Percentiles rank a stretch among this genome's conserved stretches.
These are phyloP conservation scores for Furcasterigmium furcatum DNA, from an alignment of 2,329 filamentous ascomycete species.

Conservation along the genomic window DNA sequence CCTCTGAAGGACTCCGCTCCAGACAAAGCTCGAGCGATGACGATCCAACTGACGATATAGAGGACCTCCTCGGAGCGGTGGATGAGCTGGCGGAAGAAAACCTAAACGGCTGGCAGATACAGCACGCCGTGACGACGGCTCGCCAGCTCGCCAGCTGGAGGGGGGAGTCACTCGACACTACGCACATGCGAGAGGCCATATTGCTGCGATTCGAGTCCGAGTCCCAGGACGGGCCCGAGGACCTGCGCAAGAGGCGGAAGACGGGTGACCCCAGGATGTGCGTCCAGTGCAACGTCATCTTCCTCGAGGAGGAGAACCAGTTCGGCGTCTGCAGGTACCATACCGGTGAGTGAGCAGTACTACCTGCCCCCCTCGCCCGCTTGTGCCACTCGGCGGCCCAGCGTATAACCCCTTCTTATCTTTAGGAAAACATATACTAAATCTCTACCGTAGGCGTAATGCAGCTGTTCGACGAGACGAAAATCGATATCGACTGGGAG, in stretches of 20 bases:
- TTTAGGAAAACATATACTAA: not conserved
- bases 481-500: constrained; percentile 5
- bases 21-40: no score
- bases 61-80: no score
- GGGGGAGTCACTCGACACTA: no score
- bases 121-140: no score
- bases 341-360: constrained; percentile 11
- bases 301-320: constrained; percentile 10
- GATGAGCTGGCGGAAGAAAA: no score
- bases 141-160: no score
- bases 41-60: no score
- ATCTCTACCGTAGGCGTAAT: constrained; percentile 7
- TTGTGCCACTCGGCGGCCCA: no score
- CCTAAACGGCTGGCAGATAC: no score
- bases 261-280: constrained; percentile 10
- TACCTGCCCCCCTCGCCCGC: no score
- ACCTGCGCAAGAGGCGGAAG: constrained; percentile 4
- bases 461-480: constrained; percentile 10
- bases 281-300: constrained; percentile 12
- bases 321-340: constrained; percentile 11
- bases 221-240: constrained; percentile 1
- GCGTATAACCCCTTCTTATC: not conserved
- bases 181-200: no score
- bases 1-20: no score
- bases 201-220: constrained; percentile 7